These are phyloP conservation scores for Podila horticola DNA, from an alignment of 192 early-diverging fungal species.

Conservation along the genomic window DNA sequence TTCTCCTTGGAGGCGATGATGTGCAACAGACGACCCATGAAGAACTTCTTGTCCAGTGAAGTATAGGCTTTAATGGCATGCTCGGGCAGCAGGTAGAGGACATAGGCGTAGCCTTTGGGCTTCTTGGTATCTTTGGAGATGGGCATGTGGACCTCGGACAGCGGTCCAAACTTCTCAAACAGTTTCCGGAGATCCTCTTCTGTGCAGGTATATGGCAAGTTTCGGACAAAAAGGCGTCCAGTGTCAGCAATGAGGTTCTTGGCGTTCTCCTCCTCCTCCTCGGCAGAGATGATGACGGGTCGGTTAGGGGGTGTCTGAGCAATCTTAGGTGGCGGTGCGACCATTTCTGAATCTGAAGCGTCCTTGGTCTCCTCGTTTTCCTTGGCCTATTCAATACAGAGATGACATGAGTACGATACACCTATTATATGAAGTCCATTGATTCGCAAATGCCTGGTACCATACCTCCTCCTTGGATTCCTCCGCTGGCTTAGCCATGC, in stretches of 20 bases:
- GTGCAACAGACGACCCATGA: conserved; percentile 93
- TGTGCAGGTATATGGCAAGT: conserved; percentile 91
- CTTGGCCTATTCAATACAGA: conserved; percentile 15
- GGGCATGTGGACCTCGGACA: conserved; percentile 96
- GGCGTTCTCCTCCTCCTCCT: conserved; percentile 53
- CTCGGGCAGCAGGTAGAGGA: conserved; percentile 90
- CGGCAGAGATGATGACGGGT: conserved; percentile 49
- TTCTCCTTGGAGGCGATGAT: conserved; percentile 92
- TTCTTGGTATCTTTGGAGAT: conserved; percentile 92
- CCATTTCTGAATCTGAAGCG: conserved; percentile 12
- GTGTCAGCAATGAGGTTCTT: conserved; percentile 90
- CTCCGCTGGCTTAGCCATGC: conserved; percentile 64
- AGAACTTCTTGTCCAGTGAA: conserved; percentile 83
- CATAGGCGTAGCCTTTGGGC: conserved; percentile 93
- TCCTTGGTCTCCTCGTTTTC: conserved; percentile 8
- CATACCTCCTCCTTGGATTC: conserved; percentile 31
- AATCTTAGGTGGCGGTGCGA: conserved; percentile 27
- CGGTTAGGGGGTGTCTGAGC: conserved; percentile 45
- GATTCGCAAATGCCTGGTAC: background rate
- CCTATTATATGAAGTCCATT: conserved; percentile 6
- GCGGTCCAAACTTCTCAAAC: conserved; percentile 90
- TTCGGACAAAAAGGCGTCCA: conserved; percentile 93
- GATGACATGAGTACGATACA: no score
- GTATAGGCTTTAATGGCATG: conserved; percentile 92
- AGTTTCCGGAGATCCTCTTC: conserved; percentile 84